phyloP scores from a whole-genome alignment of 371 early-diverging fungal species.

The Ordospora colligata region DNA sequence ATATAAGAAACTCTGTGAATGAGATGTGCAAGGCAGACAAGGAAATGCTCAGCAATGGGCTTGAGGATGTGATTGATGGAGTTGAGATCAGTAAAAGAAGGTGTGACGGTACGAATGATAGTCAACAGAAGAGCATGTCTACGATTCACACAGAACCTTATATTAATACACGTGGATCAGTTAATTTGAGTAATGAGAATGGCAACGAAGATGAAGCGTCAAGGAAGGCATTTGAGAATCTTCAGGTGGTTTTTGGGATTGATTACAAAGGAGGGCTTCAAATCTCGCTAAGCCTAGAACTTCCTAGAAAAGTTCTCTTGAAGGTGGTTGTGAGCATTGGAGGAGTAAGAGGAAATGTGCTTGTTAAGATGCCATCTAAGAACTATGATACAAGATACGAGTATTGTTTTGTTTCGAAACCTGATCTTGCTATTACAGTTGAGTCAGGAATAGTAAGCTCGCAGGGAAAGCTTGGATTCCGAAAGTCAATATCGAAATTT shows the following conservation, averaged over 20 bases:
- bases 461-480: conserved; percentile 40
- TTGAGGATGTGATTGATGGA: not conserved
- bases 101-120: not conserved
- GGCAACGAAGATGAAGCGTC: not conserved
- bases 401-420: conserved; percentile 48
- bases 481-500: conserved; percentile 45
- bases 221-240: conserved; percentile 40
- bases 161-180: not conserved
- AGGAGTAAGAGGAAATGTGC: conserved; percentile 47
- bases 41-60: not conserved
- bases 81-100: too few relatives aligned
- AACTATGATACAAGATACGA: conserved; percentile 57
- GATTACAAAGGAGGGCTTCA: conserved; percentile 43
- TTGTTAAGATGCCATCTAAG: conserved; percentile 54
- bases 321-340: conserved; percentile 37
- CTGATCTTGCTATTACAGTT: conserved; percentile 48
- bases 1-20: not conserved
- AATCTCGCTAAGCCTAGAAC: conserved; percentile 48
- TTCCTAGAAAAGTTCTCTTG: conserved; percentile 45
- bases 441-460: conserved; percentile 47
- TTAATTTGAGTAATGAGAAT: not conserved
- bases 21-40: not conserved
- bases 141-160: not conserved
- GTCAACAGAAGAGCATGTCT: not conserved
- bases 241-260: conserved; percentile 41